Base-by-base conservation (phyloP, 1,139 yeast species). In the Yamadazyma diospyri region DNA sequence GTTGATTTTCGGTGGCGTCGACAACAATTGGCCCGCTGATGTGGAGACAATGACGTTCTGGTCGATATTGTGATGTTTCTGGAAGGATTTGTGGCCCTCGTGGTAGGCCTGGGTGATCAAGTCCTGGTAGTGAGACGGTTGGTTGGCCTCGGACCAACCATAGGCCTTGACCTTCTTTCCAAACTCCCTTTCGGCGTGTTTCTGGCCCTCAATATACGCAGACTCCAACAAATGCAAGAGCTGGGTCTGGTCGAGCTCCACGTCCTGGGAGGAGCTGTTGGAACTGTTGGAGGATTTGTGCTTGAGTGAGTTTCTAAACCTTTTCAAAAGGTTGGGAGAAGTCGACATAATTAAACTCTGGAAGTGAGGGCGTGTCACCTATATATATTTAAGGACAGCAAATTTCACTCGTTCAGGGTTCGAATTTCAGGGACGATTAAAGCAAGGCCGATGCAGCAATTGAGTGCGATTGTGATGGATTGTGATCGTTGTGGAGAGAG, bases 1-100 rank as follows among this genome's bases (percentile, higher is more conserved):
- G 17, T 46, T 45, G 23, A 58, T 49, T 32, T 36, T 42, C 12
- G 69, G 68, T 7, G 70, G 67, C 16, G 53, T 43, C 3, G 63
- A 41, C 5, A 59, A 45, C 10, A 64, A 50, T 16, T 57, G 47
- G 22, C 72, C 72, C 14, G 46, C 48, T 2, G 68, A 52, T 18
- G 55, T 41, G 23, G 42, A 32, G 25, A 31, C 23, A n/a, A 45
- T 25, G 6, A 47, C 46, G 17, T 41, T 32, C n/a, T 20, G 26
- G n/a, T 25, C n/a, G 2, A 11, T 10, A 16, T 10, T 22, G 17
- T 12, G 14, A 12, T 15, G 26, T n/a, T 15, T 22, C 9, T 25
- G 16, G 11, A 16, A 23, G 12, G 13, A n/a, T 13, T 30, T 36
- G 13, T 23, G 25, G 9, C 36, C 36, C 24, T 33, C 36, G 14